Conservation (phyloP, 2,329 filamentous ascomycete genomes). For the Xylaria sp. region DNA sequence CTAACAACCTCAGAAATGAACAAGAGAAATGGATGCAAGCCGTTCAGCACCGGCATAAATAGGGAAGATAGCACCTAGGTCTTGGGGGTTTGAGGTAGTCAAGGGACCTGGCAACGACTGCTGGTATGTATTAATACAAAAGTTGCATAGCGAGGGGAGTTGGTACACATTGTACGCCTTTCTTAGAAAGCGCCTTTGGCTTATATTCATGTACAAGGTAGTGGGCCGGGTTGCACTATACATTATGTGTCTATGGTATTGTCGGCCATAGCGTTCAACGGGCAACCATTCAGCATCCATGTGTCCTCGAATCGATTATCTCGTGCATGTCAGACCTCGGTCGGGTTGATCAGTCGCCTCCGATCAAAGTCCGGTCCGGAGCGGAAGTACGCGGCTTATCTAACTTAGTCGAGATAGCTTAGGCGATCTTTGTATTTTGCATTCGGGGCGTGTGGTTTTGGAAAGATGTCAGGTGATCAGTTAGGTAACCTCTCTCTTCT, state of each 20-base stretch:
- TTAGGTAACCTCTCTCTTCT: too few relatives aligned
- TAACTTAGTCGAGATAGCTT: not conserved
- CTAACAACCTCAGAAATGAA: constrained; percentile 60
- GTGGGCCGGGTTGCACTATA: not conserved
- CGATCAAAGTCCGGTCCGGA: constrained; percentile 14
- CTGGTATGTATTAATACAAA: constrained; percentile 27
- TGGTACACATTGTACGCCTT: constrained; percentile 19
- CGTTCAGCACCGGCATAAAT: constrained; percentile 61
- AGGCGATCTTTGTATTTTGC: not conserved
- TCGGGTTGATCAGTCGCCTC: not conserved
- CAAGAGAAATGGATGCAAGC: constrained; percentile 89
- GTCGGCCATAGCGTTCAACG: not conserved
- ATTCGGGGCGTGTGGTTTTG: too few relatives aligned
- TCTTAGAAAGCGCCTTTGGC: constrained; percentile 7
- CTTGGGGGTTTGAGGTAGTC: not conserved
- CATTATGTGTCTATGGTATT: constrained; percentile 1
- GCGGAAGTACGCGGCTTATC: constrained; percentile 26
- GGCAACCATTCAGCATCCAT: not conserved
- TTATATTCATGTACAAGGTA: constrained; percentile 3
- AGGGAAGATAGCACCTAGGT: constrained; percentile 38
- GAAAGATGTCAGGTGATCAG: too few relatives aligned
- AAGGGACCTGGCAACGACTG: not conserved
- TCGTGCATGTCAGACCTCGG: not conserved
- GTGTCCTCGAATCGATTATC: not conserved
- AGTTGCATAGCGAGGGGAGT: constrained; percentile 42